These are phyloP conservation scores for Naematelia aurantialba DNA, from an alignment of 768 basidiomycete genomes.

Conservation along the genomic window DNA sequence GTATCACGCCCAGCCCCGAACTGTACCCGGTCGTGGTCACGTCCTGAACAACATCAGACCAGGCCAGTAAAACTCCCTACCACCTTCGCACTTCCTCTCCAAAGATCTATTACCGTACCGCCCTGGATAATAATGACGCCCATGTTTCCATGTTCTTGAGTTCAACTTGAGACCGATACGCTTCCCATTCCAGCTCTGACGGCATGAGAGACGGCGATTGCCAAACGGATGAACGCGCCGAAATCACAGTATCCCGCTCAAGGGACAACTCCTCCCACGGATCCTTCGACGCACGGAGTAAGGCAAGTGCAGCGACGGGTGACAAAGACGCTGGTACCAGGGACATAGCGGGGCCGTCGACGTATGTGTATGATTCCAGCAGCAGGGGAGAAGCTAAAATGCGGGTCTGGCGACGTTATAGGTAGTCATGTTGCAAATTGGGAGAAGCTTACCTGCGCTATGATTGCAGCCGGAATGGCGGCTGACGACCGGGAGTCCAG, in stretches of 20 bases:
- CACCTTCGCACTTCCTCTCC: background rate
- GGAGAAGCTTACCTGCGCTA: background rate
- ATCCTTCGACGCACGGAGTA: background rate
- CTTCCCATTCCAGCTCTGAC: background rate
- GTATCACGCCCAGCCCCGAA: too few relatives aligned
- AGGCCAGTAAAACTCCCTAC: background rate
- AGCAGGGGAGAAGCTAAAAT: background rate
- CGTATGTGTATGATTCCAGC: background rate
- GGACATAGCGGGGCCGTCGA: background rate
- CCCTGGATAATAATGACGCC: background rate
- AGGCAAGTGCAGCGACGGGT: background rate
- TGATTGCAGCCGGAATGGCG: conserved; percentile 5
- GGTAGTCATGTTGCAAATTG: background rate
- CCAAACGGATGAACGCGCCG: background rate
- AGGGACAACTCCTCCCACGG: background rate
- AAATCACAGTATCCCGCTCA: background rate
- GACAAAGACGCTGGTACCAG: background rate
- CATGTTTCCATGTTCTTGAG: background rate
- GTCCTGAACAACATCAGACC: background rate
- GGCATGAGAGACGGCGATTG: background rate
- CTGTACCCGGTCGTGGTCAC: too few relatives aligned
- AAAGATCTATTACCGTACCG: background rate
- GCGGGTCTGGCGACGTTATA: background rate
- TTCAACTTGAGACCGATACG: background rate
- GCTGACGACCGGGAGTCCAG: background rate